Base-by-base conservation (phyloP, 345 rosid genomes). In the Eutrema japonicum region DNA sequence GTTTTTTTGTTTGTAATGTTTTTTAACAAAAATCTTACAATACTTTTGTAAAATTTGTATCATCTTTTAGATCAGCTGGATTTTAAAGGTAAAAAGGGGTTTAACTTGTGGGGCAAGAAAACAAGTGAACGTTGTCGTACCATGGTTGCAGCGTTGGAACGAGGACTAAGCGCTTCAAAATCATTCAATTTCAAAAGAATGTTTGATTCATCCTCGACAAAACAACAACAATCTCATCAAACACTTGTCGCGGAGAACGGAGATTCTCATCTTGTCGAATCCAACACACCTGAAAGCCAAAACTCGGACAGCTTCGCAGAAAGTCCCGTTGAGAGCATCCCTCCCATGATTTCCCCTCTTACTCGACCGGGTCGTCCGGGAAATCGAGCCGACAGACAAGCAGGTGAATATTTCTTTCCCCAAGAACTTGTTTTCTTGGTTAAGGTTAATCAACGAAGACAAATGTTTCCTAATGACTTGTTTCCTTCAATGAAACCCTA, bases 131-230 rank as follows among this genome's bases (percentile, higher is more conserved):
- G 71, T 70, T 70, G 75, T 70, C 71, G 80, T 71, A 77, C 73
- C 68, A 92, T 92, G 96, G 92, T 89, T 70, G 81, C 83, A 52
- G 81, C 96, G 47, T 77, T 89, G 37, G 82, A 81, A 38, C 86
- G 82, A n/a, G 82, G 82, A 55, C 67, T 49, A 9, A 88, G 83
- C 84, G 69, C 75, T 70, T 83, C 85, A 1, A 83, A 54, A 76
- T 87, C 96, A 43, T 82, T 83, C 75, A 42, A 69, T 29, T 46
- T 82, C 49, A 83, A 72, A 65, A 80, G 70, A 71, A 83, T 85
- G 85, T 78, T 73, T 52, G 93, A 85, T 2, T 72, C 64, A 55
- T 77, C 88, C 3, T 74, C 79, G 7, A 63, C 81, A 47, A 84
- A 80, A 45, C 30, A 66, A 50, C 84, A 66, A 37, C 71, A 71